Percentiles rank a stretch among this genome's conserved stretches.
phyloP scores from a whole-genome alignment of 2,329 filamentous ascomycete genomes.

The Colletotrichum cuscutae region DNA sequence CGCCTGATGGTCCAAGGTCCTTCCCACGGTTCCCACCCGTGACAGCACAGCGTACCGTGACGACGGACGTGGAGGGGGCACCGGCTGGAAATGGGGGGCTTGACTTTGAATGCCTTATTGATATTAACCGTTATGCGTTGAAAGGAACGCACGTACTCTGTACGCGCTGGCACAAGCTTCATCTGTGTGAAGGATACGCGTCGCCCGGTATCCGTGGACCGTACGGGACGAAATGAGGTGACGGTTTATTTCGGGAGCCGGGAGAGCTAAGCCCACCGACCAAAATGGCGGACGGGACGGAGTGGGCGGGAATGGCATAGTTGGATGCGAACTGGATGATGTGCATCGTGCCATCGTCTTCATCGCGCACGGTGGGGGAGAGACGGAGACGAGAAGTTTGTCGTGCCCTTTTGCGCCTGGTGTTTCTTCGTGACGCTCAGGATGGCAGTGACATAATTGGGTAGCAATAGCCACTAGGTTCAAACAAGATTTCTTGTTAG shows the following conservation, averaged over 20 bases:
- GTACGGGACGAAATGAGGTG: not conserved
- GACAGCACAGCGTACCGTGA: not conserved
- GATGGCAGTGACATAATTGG: not conserved
- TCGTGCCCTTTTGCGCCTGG: not conserved
- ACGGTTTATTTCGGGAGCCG: not conserved
- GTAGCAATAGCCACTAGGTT: not conserved
- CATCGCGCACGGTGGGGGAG: not conserved
- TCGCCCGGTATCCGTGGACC: not conserved
- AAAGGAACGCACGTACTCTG: not conserved
- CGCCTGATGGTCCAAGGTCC: slow-evolving; percentile 16
- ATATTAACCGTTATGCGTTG: slow-evolving; percentile 25
- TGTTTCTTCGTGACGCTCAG: not conserved
- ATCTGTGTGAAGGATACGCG: not conserved
- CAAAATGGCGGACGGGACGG: not conserved
- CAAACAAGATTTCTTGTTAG: not conserved
- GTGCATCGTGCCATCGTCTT: not conserved
- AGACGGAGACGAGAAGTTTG: not conserved
- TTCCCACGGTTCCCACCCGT: not conserved
- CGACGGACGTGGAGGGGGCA: not conserved
- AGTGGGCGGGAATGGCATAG: not conserved
- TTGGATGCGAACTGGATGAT: slow-evolving; percentile 6
- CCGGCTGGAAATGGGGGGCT: slow-evolving; percentile 9
- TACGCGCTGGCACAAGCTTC: not conserved
- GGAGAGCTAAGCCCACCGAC: not conserved
- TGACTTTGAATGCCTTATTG: slow-evolving; percentile 11